Evolutionary conservation across 1,284 basidiomycete species (phyloP), one percentile per base, ranked within the genome.

Genomic region (Heterobasidion parviporum): DNA sequence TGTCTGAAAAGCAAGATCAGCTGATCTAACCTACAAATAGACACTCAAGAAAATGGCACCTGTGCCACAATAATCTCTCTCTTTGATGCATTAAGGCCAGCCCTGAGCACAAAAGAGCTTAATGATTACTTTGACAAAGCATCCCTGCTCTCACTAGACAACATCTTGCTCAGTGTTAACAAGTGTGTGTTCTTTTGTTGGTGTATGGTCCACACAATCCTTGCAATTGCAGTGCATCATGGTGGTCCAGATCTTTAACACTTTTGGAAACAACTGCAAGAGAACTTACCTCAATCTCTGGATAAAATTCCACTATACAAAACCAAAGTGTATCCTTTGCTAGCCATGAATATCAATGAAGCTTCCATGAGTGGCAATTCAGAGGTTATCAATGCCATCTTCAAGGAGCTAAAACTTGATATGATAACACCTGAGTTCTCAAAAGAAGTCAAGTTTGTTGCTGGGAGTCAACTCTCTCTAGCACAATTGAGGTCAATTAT

Each of bases 401-500:
- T 65, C 18, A 52, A 63, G 3, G 68, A 68, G 50, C 63, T 72
- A 1, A 45, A 59, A 1, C 36, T 70, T 3, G 52, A 64, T n/a
- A 52, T 57, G 1, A 7, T 50, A 1, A 35, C 61, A 1, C 14
- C 52, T 1, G 50, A 60, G 46, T 50, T 66, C 54, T 3, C 52
- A 7, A 20, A 49, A 53, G 41, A 26, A 7, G 58, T 71, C 12
- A 60, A 61, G 4, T 52, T 71, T 14, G 41, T 71, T 44, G 63
- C 56, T 26, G 72, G 73, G 4, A 71, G 74, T 58, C 73, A 74
- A 58, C 65, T 74, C 0, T 70, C 73, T 0, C 62, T 73, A n/a
- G 65, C 70, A 1, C 67, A 70, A 0, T 58, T 72, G 3, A 69
- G 69, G 0, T 49, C 68, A 3, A 50, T 74, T 2, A 57, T 62